phyloP scores from a whole-genome alignment of 495 filamentous ascomycete species.

The Aspergillus diversus region DNA sequence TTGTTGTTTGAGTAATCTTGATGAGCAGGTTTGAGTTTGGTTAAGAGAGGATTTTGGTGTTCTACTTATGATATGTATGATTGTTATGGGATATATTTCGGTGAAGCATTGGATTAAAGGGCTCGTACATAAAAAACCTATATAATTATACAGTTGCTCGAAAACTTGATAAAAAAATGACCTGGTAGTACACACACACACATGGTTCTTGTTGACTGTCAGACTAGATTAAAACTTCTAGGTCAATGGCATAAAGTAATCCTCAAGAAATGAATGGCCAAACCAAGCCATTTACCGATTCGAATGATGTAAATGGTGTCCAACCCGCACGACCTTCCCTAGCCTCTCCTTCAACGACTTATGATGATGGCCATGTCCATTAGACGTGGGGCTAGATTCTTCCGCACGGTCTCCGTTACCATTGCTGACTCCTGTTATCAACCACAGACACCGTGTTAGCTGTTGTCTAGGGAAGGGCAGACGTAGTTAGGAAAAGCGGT shows the following conservation, averaged over 20 bases:
- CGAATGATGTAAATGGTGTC: constrained; percentile 16
- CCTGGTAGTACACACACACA: no score
- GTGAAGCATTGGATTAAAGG: neutral
- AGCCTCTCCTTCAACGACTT: constrained; percentile 15
- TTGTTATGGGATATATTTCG: neutral
- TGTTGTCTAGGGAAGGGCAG: neutral
- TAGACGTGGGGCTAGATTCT: neutral
- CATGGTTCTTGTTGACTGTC: no score
- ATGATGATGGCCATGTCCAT: constrained; percentile 5
- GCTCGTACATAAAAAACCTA: no score
- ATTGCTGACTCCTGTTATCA: neutral
- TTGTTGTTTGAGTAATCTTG: constrained; percentile 73
- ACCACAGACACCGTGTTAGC: neutral
- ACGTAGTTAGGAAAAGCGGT: neutral
- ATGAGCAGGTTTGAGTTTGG: neutral
- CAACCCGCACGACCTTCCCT: constrained; percentile 4
- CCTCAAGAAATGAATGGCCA: neutral
- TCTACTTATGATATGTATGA: neutral
- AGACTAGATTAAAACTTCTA: no score
- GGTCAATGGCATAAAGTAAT: no score
- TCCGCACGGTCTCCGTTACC: constrained; percentile 1
- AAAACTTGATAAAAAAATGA: no score
- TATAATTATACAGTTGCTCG: no score
- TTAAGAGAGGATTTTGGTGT: neutral
- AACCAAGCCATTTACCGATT: neutral